Evolutionary conservation across 106 monocot species (phyloP).

Genomic region (Dendrobium huoshanense): DNA sequence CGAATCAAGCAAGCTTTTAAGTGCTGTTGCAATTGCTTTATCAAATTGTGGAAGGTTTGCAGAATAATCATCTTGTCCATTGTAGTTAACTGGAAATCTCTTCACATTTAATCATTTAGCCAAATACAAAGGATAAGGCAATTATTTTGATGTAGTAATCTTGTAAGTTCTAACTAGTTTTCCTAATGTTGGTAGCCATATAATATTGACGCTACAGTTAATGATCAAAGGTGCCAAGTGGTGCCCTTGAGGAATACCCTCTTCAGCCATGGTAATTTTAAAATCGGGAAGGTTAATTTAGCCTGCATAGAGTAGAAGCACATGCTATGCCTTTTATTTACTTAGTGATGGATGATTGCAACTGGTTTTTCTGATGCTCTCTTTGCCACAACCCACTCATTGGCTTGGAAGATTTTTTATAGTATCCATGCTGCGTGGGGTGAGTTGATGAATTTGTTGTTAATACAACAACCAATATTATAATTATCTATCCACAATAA

Average conservation of each 20-base stretch:
- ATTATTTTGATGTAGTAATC: background rate
- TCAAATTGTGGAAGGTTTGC: slow-evolving; percentile 91
- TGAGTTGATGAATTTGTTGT: background rate
- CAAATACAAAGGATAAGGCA: background rate
- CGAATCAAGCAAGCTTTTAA: slow-evolving; percentile 88
- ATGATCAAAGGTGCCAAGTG: background rate
- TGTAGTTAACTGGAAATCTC: background rate
- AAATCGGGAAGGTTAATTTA: background rate
- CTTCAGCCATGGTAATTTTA: background rate
- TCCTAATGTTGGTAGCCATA: background rate
- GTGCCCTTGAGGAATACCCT: background rate
- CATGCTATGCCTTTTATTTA: background rate
- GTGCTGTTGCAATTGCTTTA: slow-evolving; percentile 88
- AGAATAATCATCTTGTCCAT: background rate
- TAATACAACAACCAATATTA: no score
- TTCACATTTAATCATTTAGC: background rate
- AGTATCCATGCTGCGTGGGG: background rate
- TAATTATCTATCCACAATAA: background rate
- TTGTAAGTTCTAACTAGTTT: background rate
- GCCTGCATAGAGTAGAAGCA: background rate
- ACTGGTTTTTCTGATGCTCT: background rate
- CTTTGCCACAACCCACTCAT: background rate
- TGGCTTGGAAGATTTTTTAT: no score
- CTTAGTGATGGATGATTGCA: background rate
- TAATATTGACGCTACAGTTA: background rate